Base-by-base conservation (phyloP, 1,284 basidiomycete genomes). In the Ceratobasidium sp. region DNA sequence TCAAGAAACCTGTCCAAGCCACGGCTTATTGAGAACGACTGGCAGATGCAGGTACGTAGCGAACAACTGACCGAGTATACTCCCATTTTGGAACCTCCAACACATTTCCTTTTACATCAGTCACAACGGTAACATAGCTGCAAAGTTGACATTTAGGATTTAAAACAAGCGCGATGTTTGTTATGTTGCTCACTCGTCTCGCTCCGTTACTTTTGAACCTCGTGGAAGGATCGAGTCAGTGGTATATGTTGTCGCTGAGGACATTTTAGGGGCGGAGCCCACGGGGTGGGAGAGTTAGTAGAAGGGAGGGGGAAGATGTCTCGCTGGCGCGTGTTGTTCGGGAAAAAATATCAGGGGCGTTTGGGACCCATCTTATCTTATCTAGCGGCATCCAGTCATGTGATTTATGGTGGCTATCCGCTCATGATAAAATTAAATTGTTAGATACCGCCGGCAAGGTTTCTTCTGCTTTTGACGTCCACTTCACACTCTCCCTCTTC, bases 331-430 rank as follows among this genome's bases (percentile, higher is more conserved):
- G 71, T 73, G 71, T 73, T 73, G 71, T 31, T 73, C 71, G 71
- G 59, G 71, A 73, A 73, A 73, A 73, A 63, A 63, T 63, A 73
- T 73, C 71, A 41, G 71, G 71, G 71, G 71, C 71, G 71, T 73
- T 73, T 73, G 71, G 45, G 45, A 36, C 44, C 50, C 29, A 41
- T 31, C 71, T 64, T 29, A 73, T 73, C 71, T 73, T 73, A 73
- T 73, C 71, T 22, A n/a, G 17, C n/a, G 67, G 53, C 27, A 57
- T 47, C 17, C 29, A n/a, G 51, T 72, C 48, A 31, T 24, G 48
- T 41, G 54, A 54, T 27, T 27, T 33, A 4, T 22, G 24, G 36
- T 33, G 36, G 31, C 56, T 57, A 60, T 48, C 57, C 67, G 44
- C 31, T 27, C 41, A 64, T 64, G 36, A 44, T 15, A n/a, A 17